These are phyloP conservation scores for Trametes punicea DNA, from an alignment of 768 basidiomycete genomes.

Conservation along the genomic window DNA sequence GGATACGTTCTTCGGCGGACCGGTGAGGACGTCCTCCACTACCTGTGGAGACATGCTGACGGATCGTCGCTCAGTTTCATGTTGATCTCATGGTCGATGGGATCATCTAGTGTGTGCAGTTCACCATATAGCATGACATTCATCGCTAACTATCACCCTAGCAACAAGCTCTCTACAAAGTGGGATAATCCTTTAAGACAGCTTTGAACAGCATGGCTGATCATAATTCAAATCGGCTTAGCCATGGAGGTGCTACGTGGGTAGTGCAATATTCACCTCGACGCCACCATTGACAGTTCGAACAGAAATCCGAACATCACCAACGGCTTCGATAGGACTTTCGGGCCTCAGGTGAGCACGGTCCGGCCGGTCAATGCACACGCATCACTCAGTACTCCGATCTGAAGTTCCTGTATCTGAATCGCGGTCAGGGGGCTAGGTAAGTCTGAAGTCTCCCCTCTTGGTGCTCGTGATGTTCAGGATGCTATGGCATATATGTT, in stretches of 20 bases:
- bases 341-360: conserved; percentile 25
- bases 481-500: background rate
- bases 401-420: conserved; percentile 16
- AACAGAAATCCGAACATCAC: conserved; percentile 27
- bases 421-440: conserved; percentile 9
- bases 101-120: conserved; percentile 17
- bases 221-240: background rate
- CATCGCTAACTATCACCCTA: background rate
- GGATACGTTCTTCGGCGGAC: conserved; percentile 26
- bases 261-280: background rate
- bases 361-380: too few relatives aligned
- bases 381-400: background rate
- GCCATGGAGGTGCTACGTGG: conserved; percentile 17
- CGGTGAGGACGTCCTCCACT: background rate
- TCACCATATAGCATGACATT: too few relatives aligned
- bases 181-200: background rate
- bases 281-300: background rate
- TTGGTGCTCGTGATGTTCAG: background rate
- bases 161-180: conserved; percentile 20
- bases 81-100: conserved; percentile 21
- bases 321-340: conserved; percentile 30
- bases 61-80: conserved; percentile 3
- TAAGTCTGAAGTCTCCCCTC: background rate
- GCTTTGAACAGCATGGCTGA: background rate
- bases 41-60: background rate